Evolutionary conservation across 345 rosid species (phyloP).

Genomic region (Gynandropsis gynandra): DNA sequence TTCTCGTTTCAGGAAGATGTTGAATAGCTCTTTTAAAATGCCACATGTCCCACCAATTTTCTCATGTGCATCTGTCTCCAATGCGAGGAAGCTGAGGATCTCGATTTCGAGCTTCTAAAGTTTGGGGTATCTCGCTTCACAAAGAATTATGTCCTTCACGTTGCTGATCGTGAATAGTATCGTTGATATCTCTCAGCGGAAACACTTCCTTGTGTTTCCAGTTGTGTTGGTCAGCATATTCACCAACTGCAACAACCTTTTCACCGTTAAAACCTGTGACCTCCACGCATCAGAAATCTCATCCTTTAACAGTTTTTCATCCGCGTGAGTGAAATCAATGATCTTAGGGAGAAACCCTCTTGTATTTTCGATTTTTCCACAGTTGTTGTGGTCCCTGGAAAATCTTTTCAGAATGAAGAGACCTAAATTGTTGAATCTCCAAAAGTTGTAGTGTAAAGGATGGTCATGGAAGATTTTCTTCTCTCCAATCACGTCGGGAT

Average conservation of each 20-base stretch:
- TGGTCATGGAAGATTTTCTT: too few relatives aligned
- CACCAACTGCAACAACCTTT: constrained; percentile 71
- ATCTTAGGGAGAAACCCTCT: constrained; percentile 87
- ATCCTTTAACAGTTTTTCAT: too few relatives aligned
- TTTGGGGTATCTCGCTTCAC: constrained; percentile 54
- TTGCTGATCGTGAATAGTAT: constrained; percentile 79
- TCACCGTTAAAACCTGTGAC: too few relatives aligned
- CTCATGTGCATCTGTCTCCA: constrained; percentile 66
- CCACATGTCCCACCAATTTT: constrained; percentile 87
- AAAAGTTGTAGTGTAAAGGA: too few relatives aligned
- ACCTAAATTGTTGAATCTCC: too few relatives aligned
- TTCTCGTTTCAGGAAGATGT: constrained; percentile 52
- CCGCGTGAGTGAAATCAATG: too few relatives aligned
- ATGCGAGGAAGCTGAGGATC: constrained; percentile 60
- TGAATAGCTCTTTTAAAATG: constrained; percentile 63
- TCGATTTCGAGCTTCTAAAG: constrained; percentile 70
- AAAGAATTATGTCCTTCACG: constrained; percentile 59
- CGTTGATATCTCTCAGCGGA: constrained; percentile 78
- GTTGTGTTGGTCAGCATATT: constrained; percentile 78
- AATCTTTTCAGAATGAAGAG: too few relatives aligned
- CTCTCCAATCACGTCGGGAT: too few relatives aligned
- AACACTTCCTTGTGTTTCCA: constrained; percentile 61
- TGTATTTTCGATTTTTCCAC: too few relatives aligned
- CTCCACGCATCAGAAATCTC: too few relatives aligned
- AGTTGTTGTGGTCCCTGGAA: too few relatives aligned